phyloP scores from a whole-genome alignment of 805 yeast species.

The Dipodascus geniculatus region DNA sequence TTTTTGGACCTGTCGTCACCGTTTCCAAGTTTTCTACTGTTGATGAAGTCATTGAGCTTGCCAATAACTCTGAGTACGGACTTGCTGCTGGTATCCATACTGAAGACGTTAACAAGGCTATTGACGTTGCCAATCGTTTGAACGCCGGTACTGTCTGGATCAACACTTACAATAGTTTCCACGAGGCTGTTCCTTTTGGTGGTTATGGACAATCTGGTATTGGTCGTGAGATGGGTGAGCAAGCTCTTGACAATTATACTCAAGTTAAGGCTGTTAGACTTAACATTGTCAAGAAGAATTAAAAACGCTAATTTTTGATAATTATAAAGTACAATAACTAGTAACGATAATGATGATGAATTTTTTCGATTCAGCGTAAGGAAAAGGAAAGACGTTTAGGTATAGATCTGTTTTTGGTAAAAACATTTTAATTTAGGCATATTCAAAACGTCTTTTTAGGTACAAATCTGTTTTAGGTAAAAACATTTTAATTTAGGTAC shows the following conservation, averaged over 20 bases:
- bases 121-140: conserved; percentile 42
- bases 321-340: too few relatives aligned
- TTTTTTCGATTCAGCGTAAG: background rate
- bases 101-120: conserved; percentile 48
- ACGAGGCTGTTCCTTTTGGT: conserved; percentile 58
- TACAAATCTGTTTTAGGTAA: too few relatives aligned
- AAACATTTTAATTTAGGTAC: too few relatives aligned
- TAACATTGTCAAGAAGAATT: conserved; percentile 24
- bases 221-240: conserved; percentile 67
- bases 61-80: conserved; percentile 63
- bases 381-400: too few relatives aligned
- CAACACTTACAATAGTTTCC: conserved; percentile 53
- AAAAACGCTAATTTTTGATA: background rate
- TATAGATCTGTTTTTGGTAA: too few relatives aligned
- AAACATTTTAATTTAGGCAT: too few relatives aligned
- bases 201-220: conserved; percentile 67
- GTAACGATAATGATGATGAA: background rate
- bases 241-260: conserved; percentile 54
- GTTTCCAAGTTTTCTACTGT: conserved; percentile 48
- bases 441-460: too few relatives aligned
- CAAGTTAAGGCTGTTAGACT: conserved; percentile 65
- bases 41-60: conserved; percentile 51
- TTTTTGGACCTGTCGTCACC: conserved; percentile 76
- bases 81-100: conserved; percentile 72
- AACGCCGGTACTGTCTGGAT: conserved; percentile 57